Conservation (phyloP, 2,329 filamentous ascomycete genomes). For the Coleophoma cylindrospora region DNA sequence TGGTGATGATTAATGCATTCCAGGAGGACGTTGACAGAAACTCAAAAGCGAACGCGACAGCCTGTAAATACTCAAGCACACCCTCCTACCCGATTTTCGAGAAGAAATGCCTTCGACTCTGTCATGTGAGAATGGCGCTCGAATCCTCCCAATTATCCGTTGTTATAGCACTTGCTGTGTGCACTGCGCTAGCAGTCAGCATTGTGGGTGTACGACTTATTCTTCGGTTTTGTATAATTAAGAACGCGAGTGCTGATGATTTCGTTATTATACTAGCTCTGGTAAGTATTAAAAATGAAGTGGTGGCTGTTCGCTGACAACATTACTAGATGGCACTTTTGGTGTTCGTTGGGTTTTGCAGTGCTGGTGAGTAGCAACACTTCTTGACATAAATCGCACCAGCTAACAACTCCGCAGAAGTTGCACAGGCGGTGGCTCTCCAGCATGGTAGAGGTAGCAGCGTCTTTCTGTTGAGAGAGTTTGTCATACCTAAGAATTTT, state of each 20-base stretch:
- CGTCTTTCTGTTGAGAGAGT: neutral
- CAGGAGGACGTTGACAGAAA: no score
- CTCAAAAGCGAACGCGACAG: neutral
- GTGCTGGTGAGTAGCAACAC: neutral
- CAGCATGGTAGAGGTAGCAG: neutral
- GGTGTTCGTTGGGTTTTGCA: neutral
- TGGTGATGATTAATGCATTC: no score
- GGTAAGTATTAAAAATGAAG: neutral
- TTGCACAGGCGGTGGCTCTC: neutral
- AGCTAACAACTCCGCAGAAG: neutral
- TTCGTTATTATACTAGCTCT: neutral
- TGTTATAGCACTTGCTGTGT: neutral
- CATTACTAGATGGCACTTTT: neutral
- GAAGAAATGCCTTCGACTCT: no score
- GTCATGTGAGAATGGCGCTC: neutral
- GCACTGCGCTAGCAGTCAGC: neutral
- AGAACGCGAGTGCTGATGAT: neutral
- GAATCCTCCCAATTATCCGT: neutral
- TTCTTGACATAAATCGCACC: neutral
- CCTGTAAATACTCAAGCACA: neutral
- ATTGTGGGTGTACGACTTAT: neutral
- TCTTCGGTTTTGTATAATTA: neutral
- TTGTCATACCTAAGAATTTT: neutral
- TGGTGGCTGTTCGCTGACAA: neutral
- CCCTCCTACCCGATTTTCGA: neutral